A percentile compares a stretch with the other conserved stretches of the same genome.
Evolutionary conservation across 202 grass and related monocot species (phyloP).

Genomic region (Cymbopogon flexuosus): DNA sequence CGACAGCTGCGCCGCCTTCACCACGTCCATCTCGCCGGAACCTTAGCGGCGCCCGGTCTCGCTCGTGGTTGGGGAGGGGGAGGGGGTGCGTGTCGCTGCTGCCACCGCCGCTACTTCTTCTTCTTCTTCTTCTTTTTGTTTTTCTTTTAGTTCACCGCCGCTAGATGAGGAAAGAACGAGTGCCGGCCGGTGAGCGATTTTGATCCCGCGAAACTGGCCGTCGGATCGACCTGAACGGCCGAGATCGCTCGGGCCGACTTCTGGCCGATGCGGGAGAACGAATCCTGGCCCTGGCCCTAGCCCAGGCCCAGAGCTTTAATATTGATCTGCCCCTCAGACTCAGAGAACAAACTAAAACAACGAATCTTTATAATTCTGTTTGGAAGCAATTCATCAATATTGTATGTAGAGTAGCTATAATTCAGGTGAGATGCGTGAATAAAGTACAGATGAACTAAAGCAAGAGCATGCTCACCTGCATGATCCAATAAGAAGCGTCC

Average conservation of each 20-base stretch:
- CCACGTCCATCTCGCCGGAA: constrained; percentile 67
- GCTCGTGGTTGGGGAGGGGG: neutral
- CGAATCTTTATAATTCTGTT: constrained; percentile 34
- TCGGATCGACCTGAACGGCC: too few relatives aligned
- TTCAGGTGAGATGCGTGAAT: constrained; percentile 8
- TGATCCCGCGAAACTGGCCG: too few relatives aligned
- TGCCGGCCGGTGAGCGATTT: too few relatives aligned
- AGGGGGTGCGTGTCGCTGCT: neutral
- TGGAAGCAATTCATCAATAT: constrained; percentile 40
- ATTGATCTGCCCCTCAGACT: constrained; percentile 1
- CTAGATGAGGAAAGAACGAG: too few relatives aligned
- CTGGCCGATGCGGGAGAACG: too few relatives aligned
- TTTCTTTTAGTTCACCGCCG: too few relatives aligned
- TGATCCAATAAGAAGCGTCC: constrained; percentile 53
- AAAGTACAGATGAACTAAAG: constrained; percentile 26
- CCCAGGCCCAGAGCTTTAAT: constrained; percentile 12
- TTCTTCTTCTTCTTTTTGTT: too few relatives aligned
- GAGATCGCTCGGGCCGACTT: too few relatives aligned
- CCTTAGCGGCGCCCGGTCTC: constrained; percentile 10
- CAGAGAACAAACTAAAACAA: constrained; percentile 38
- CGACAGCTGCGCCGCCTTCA: constrained; percentile 85
- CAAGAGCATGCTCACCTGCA: constrained; percentile 32
- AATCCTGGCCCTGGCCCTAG: too few relatives aligned
- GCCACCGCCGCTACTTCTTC: too few relatives aligned
- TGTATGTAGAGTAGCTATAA: neutral